phyloP scores from a whole-genome alignment of 306 rosid genomes.

The Fragaria iinumae region DNA sequence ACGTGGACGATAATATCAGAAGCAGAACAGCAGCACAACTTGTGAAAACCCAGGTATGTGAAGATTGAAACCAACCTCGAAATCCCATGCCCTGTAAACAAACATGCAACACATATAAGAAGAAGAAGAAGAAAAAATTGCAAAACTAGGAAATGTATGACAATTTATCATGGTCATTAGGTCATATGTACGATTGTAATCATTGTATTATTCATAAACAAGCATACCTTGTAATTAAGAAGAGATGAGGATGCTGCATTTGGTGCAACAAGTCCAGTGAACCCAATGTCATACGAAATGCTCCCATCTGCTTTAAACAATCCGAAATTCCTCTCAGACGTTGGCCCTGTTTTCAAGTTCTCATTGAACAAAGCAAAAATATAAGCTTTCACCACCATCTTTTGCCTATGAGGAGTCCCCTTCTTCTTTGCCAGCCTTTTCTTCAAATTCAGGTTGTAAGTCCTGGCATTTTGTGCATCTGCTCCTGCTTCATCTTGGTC shows the following conservation, averaged over 20 bases:
- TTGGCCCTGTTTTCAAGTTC: slow-evolving; percentile 85
- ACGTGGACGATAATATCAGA: slow-evolving; percentile 35
- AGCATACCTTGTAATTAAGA: slow-evolving; percentile 60
- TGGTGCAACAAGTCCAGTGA: slow-evolving; percentile 69
- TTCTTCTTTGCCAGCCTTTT: slow-evolving; percentile 64
- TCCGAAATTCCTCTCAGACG: slow-evolving; percentile 91
- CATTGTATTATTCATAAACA: not conserved
- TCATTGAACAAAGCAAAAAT: slow-evolving; percentile 89
- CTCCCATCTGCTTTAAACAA: slow-evolving; percentile 92
- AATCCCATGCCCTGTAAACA: slow-evolving; percentile 49
- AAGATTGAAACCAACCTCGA: slow-evolving; percentile 42
- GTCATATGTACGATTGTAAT: not conserved
- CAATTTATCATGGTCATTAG: not conserved
- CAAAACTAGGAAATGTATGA: not conserved
- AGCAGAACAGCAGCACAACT: slow-evolving; percentile 47
- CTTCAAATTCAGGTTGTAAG: slow-evolving; percentile 58
- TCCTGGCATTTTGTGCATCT: slow-evolving; percentile 47
- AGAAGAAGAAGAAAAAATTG: not conserved
- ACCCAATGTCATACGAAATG: slow-evolving; percentile 78
- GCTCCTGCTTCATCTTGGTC: slow-evolving; percentile 80
- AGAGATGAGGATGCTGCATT: slow-evolving; percentile 62
- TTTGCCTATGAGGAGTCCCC: slow-evolving; percentile 89
- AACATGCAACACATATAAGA: slow-evolving; percentile 5
- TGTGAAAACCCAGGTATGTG: slow-evolving; percentile 48
- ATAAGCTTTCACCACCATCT: slow-evolving; percentile 60